Conservation (phyloP, 768 basidiomycete genomes). For the Hypholoma sublateritium region DNA sequence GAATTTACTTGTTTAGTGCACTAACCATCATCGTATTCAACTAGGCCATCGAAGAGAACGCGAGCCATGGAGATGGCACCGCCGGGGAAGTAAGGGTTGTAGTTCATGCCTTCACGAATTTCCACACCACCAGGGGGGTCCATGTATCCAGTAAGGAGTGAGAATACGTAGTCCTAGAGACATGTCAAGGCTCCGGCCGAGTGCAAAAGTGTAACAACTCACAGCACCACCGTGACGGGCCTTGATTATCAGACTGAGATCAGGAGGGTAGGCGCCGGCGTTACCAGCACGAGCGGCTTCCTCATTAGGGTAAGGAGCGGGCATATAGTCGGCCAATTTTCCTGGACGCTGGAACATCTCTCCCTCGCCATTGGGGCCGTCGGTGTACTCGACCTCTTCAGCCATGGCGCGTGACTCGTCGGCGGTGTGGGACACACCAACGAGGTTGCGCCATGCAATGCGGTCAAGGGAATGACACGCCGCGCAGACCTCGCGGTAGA, state of each 20-base stretch:
- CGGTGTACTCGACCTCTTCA: slow-evolving; percentile 95
- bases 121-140: slow-evolving; percentile 96
- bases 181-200: background rate
- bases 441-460: slow-evolving; percentile 99
- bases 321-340: slow-evolving; percentile 97
- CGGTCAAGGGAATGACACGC: slow-evolving; percentile 99
- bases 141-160: slow-evolving; percentile 94
- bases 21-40: slow-evolving; percentile 94
- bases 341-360: slow-evolving; percentile 99
- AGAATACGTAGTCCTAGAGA: slow-evolving; percentile 90
- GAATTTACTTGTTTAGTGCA: background rate
- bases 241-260: slow-evolving; percentile 96
- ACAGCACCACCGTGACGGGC: slow-evolving; percentile 96
- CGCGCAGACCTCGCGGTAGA: slow-evolving; percentile 98
- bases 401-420: slow-evolving; percentile 90
- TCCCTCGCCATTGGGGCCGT: slow-evolving; percentile 91
- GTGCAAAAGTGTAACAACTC: slow-evolving; percentile 33
- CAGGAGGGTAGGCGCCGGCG: slow-evolving; percentile 93
- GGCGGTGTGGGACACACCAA: slow-evolving; percentile 95
- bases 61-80: slow-evolving; percentile 99
- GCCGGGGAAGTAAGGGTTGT: slow-evolving; percentile 98
- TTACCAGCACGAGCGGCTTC: slow-evolving; percentile 95
- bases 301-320: slow-evolving; percentile 93
- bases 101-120: slow-evolving; percentile 97
- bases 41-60: slow-evolving; percentile 91